phyloP scores from a whole-genome alignment of 2,329 filamentous ascomycete genomes.

The Diaporthe nobilis region DNA sequence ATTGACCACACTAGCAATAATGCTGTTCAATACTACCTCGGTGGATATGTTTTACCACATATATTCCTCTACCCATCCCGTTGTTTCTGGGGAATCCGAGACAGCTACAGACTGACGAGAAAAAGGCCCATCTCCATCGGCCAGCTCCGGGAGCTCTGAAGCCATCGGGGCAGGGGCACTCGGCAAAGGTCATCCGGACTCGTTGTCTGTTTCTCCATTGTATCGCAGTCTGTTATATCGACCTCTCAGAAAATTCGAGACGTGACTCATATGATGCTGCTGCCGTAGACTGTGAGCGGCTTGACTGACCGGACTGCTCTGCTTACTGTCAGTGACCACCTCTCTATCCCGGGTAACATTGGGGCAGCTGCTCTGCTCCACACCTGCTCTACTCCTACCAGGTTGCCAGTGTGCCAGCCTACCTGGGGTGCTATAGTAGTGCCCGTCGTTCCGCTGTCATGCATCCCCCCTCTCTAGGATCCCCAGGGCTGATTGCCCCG shows the following conservation, averaged over 20 bases:
- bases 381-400: not conserved
- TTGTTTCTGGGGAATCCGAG: not conserved
- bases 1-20: not conserved
- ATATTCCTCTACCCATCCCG: not conserved
- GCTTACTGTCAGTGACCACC: too few species aligned
- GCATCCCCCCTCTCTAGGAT: constrained; percentile 1
- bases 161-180: not conserved
- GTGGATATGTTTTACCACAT: not conserved
- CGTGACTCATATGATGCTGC: not conserved
- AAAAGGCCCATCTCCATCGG: not conserved
- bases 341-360: constrained; percentile 14
- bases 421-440: constrained; percentile 16
- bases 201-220: not conserved
- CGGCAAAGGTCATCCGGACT: not conserved
- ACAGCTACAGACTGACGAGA: not conserved
- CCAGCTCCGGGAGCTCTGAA: not conserved
- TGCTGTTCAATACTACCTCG: not conserved
- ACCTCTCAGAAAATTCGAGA: not conserved
- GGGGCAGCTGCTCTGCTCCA: constrained; percentile 5
- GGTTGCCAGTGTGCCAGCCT: not conserved
- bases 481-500: constrained; percentile 19
- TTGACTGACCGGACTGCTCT: not conserved
- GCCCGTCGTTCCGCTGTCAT: constrained; percentile 28
- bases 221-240: not conserved
- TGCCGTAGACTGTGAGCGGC: not conserved